Evolutionary conservation across 805 yeast species (phyloP), one percentile per base, ranked within the genome.

Genomic region (Kluyveromyces starmeri): DNA sequence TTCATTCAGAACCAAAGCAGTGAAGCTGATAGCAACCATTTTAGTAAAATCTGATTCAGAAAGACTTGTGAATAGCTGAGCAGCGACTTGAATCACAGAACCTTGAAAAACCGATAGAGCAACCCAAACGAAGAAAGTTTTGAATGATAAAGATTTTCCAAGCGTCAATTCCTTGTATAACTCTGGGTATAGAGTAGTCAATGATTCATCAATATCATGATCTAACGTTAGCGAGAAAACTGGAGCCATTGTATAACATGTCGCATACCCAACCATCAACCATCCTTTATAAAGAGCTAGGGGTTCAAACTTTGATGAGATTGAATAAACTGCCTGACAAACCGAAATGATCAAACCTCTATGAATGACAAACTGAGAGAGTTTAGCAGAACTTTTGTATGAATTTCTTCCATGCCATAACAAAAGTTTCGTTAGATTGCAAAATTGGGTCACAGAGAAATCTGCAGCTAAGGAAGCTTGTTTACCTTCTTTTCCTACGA

Each of bases 361-460:
- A 55, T 92, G 99, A 52, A 92, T 92, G 30, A 92, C 86, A 63
- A 92, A 89, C 55, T 92, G 98, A 1, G 96, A 83, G 41, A 92
- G 65, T 57, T 92, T 92, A 2, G 98, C 95, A 26, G 95, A 83
- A 49, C 97, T 69, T 58, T 94, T 92, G 62, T 92, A 92, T 3
- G 96, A 84, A 59, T 94, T 92, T 55, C 99, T 73, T 7, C 99
- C 99, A 57, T 92, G 99, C 99, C 98, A 92, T 34, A 92, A 68
- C 28, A 94, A 60, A 34, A 92, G 67, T 47, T 85, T 84, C 26
- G 94, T 82, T 41, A 92, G 61, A 53, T 83, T 85, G 50, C 89
- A 83, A 56, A 92, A 92, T 60, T 88, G 95, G 20, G 85, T 79
- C 33, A 92, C 77, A 12, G 96, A 84, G 60, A 89, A 92, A 58